phyloP scores from a whole-genome alignment of 306 rosid species.

The Vigna unguiculata region DNA sequence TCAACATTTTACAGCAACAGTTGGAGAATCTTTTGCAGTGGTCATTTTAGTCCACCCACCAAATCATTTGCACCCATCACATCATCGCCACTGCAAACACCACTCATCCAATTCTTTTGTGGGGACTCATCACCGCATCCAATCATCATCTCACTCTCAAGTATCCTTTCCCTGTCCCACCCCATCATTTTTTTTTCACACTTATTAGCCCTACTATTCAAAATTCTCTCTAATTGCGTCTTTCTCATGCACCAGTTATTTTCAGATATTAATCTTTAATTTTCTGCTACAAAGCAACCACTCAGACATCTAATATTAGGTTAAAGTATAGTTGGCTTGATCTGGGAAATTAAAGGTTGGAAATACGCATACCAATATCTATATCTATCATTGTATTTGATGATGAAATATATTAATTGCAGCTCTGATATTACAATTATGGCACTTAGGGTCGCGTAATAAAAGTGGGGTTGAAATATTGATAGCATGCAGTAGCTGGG shows the following conservation, averaged over 20 bases:
- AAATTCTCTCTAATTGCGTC: background rate
- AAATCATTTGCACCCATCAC: conserved; percentile 59
- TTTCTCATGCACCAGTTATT: background rate
- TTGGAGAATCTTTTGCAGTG: conserved; percentile 32
- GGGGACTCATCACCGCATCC: conserved; percentile 37
- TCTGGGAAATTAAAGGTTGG: background rate
- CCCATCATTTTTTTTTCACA: conserved; percentile 6
- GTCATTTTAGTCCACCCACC: conserved; percentile 50
- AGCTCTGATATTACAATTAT: conserved; percentile 16
- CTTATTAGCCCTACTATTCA: background rate
- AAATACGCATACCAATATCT: background rate
- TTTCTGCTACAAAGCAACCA: too few species aligned
- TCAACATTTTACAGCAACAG: conserved; percentile 32
- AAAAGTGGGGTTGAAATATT: conserved; percentile 23
- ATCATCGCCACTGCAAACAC: conserved; percentile 53
- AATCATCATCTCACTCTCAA: conserved; percentile 46
- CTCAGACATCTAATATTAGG: background rate
- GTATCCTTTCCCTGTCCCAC: conserved; percentile 4
- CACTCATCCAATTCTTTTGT: conserved; percentile 36
- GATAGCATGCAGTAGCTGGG: background rate
- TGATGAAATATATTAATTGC: conserved; percentile 12
- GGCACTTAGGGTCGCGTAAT: conserved; percentile 19
- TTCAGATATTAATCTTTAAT: background rate
- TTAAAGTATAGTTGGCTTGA: background rate
- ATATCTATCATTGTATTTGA: background rate